Evolutionary conservation across 345 rosid genomes (phyloP).

Genomic region (Raphanus sativus): DNA sequence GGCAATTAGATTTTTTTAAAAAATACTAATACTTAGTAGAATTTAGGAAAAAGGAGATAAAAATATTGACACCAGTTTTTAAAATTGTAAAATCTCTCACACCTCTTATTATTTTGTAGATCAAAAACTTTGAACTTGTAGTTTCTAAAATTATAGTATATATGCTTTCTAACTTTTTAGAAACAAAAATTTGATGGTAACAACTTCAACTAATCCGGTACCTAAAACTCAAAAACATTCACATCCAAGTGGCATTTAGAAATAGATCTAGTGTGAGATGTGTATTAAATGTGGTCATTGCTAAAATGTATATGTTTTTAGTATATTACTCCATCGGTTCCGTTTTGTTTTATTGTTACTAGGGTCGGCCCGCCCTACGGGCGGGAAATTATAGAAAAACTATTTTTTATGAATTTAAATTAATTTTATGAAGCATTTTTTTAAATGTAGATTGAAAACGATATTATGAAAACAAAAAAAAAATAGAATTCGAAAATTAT

Average conservation of each 20-base stretch:
- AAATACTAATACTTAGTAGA: background rate
- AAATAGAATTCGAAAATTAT: too few relatives aligned
- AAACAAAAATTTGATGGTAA: background rate
- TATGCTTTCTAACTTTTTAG: background rate
- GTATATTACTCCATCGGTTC: too few relatives aligned
- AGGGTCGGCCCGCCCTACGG: too few relatives aligned
- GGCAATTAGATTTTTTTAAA: background rate
- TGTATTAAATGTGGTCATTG: slow-evolving; percentile 10
- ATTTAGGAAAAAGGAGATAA: background rate
- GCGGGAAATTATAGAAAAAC: too few relatives aligned
- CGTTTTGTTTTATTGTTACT: too few relatives aligned
- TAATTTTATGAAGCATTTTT: too few relatives aligned
- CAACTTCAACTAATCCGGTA: background rate
- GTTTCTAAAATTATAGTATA: too few relatives aligned
- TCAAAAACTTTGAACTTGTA: background rate
- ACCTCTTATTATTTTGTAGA: background rate
- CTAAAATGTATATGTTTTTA: background rate
- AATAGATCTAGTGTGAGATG: background rate
- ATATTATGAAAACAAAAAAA: too few relatives aligned
- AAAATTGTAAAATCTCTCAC: background rate
- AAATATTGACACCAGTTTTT: background rate
- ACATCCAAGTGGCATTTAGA: slow-evolving; percentile 11
- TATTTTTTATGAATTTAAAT: too few relatives aligned
- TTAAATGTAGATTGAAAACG: too few relatives aligned
- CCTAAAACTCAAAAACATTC: background rate